These are phyloP conservation scores for Claviceps africana DNA, from an alignment of 2,329 filamentous ascomycete species.

Conservation along the genomic window DNA sequence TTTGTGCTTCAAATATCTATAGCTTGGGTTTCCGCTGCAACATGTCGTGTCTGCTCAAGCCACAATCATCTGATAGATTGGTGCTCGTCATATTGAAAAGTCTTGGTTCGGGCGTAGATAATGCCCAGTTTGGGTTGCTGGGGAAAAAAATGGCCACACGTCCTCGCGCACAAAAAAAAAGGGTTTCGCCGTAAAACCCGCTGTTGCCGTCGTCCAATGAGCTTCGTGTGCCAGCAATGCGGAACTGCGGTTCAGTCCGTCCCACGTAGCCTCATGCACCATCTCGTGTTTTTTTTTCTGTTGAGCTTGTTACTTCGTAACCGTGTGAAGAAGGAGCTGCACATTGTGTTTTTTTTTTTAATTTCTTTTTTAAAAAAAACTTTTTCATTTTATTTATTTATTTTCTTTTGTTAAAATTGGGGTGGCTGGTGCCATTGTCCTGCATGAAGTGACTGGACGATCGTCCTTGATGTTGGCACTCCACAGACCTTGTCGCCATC, in stretches of 20 bases:
- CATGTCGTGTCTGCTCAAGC: too few relatives aligned
- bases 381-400: neutral
- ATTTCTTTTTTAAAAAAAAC: too few relatives aligned
- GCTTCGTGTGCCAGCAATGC: neutral
- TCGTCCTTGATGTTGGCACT: too few relatives aligned
- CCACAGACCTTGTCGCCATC: too few relatives aligned
- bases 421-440: neutral
- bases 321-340: neutral
- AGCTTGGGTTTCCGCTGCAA: too few relatives aligned
- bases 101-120: neutral
- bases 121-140: neutral
- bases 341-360: neutral
- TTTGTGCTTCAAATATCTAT: too few relatives aligned
- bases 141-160: neutral
- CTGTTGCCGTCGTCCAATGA: neutral
- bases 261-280: neutral
- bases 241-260: neutral
- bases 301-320: neutral
- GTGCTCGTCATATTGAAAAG: too few relatives aligned
- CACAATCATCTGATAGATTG: too few relatives aligned
- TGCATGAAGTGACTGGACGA: neutral
- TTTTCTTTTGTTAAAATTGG: neutral
- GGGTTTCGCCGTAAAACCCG: neutral
- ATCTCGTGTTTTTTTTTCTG: neutral
- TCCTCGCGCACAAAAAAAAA: neutral